Evolutionary conservation across 441 rosid genomes (phyloP).

Genomic region (Lepidium campestre): DNA sequence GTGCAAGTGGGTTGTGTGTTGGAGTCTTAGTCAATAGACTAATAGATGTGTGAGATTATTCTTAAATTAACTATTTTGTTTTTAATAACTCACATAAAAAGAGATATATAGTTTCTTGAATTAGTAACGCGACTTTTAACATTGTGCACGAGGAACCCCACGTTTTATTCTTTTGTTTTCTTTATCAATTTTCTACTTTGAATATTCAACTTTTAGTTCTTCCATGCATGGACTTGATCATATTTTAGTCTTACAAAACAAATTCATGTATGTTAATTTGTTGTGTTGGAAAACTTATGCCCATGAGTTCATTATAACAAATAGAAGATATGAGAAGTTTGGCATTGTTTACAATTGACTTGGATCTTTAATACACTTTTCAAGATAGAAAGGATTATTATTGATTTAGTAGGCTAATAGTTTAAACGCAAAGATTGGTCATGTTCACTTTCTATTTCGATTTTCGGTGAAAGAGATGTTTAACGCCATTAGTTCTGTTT

Average conservation of each 20-base stretch:
- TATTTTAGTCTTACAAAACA: neutral
- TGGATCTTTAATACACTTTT: neutral
- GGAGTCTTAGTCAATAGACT: slow-evolving; percentile 8
- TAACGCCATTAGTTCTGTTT: too few relatives aligned
- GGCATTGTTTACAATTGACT: neutral
- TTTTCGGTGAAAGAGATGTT: too few relatives aligned
- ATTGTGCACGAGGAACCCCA: slow-evolving; percentile 24
- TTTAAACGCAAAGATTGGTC: too few relatives aligned
- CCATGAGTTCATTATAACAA: too few relatives aligned
- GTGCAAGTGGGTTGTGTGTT: slow-evolving; percentile 27
- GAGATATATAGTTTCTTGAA: slow-evolving; percentile 8
- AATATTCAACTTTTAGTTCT: neutral
- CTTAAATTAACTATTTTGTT: neutral
- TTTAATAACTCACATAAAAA: neutral
- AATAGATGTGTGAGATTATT: slow-evolving; percentile 22
- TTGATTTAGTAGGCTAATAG: too few relatives aligned
- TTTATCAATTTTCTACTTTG: neutral
- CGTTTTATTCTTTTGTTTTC: neutral
- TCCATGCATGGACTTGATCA: neutral
- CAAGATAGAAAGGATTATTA: too few relatives aligned
- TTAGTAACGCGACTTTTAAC: slow-evolving; percentile 16
- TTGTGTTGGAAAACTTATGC: neutral
- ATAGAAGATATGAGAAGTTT: too few relatives aligned
- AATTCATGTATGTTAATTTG: neutral
- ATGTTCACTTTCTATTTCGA: too few relatives aligned